Evolutionary conservation across 345 rosid species (phyloP).

Genomic region (Limnanthes douglasii): DNA sequence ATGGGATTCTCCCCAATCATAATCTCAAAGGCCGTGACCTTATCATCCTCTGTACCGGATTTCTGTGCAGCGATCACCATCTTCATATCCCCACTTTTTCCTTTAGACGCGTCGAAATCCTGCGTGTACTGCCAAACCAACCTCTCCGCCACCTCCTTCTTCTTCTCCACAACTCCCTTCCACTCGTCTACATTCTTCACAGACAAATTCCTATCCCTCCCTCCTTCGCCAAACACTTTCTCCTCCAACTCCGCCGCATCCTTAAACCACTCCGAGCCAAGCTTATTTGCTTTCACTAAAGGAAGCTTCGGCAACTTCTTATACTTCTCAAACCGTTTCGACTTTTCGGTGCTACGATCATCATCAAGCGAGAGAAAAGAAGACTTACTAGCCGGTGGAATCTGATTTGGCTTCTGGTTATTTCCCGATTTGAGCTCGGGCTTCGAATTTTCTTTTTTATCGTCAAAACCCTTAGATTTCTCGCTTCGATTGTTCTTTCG

Average conservation of each 20-base stretch:
- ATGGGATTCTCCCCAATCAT: conserved; percentile 82
- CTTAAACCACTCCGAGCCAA: conserved; percentile 54
- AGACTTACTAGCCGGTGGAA: conserved; percentile 29
- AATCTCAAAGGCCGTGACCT: conserved; percentile 78
- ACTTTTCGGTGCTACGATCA: conserved; percentile 8
- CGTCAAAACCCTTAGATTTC: conserved; percentile 8
- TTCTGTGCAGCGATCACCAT: conserved; percentile 75
- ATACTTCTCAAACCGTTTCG: conserved; percentile 21
- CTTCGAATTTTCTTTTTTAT: conserved; percentile 8
- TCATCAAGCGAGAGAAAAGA: conserved; percentile 41
- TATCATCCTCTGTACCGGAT: conserved; percentile 91
- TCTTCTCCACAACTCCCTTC: conserved; percentile 39
- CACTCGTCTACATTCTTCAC: conserved; percentile 31
- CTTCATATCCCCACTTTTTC: conserved; percentile 72
- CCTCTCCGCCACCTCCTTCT: conserved; percentile 70
- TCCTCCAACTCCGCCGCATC: conserved; percentile 66
- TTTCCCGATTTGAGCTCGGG: conserved; percentile 2
- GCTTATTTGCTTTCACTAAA: conserved; percentile 47
- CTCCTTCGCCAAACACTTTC: conserved; percentile 40
- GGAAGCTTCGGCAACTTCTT: conserved; percentile 59
- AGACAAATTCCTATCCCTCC: conserved; percentile 14
- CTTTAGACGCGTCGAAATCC: conserved; percentile 55
- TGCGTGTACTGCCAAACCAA: conserved; percentile 60
- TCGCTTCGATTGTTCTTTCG: conserved; percentile 7
- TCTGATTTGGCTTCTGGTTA: conserved; percentile 4